Base-by-base conservation (phyloP, 2,329 filamentous ascomycete species). In the Gliomastix tumulicola region DNA sequence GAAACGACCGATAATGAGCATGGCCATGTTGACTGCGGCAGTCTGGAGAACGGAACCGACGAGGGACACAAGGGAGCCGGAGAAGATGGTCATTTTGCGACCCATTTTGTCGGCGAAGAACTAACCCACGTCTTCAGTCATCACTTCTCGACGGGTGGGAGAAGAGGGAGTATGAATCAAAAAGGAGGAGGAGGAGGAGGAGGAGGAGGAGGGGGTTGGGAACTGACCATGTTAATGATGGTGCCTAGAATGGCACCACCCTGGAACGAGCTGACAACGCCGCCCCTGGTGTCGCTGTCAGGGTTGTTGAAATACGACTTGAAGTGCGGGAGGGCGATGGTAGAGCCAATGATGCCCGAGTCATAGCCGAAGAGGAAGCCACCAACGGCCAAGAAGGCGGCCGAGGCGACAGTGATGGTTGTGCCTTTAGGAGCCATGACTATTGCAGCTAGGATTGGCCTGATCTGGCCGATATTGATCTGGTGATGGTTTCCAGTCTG, bases 1-100 rank as follows among this genome's bases (percentile, higher is more conserved):
- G 42, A 68, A 63, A 37, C 69, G 63, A 7, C 68, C 69, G n/a
- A 60, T 49, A 23, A 72, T 67, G 10, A 73, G 49, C 61, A 70
- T 70, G 17, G 44, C 40, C 34, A 56, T 49, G 30, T 47, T 50
- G 11, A 47, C 42, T 10, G 55, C 48, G 12, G 50, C 54, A n/a
- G 53, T 49, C 36, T 58, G 55, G 7, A 60, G 46, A 10, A 52
- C 45, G 7, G 50, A 53, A 1, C 56, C 55, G 32, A 51, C 33
- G 11, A 49, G 36, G 21, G 56, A 56, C 16, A 58, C 40, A 2
- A 54, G 35, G 7, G 54, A 45, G 6, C 54, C 54, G 18, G 45
- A 21, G 33, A 58, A 50, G 30, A 60, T 56, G 49, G 25, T 28
- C 25, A n/a, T 28, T 16, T 28, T 28, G 17, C 25, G 25, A 16